These are phyloP conservation scores for Xylaria hypoxylon DNA, from an alignment of 2,329 filamentous ascomycete genomes.

Conservation along the genomic window DNA sequence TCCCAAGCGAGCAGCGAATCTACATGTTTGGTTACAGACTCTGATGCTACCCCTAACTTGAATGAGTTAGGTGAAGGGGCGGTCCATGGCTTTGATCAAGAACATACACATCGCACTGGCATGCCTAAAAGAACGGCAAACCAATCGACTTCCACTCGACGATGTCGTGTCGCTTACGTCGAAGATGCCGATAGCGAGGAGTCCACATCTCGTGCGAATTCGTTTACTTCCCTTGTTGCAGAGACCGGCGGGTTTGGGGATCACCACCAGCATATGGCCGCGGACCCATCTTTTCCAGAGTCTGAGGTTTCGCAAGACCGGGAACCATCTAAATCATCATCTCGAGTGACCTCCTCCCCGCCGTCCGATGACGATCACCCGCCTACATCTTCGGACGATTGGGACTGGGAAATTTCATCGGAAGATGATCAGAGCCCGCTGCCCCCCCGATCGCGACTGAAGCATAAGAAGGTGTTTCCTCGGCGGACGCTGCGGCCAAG, in stretches of 20 bases:
- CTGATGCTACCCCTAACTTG: too few relatives aligned
- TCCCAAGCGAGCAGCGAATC: neutral
- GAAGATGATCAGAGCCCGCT: neutral
- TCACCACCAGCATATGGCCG: neutral
- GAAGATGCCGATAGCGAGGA: constrained; percentile 20
- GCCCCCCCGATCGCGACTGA: neutral
- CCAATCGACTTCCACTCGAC: neutral
- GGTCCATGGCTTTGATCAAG: neutral
- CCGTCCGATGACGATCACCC: too few relatives aligned
- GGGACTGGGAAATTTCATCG: neutral
- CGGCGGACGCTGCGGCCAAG: neutral
- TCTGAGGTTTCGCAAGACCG: too few relatives aligned
- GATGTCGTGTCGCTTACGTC: constrained; percentile 1
- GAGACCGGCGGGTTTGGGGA: neutral
- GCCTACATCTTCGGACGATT: too few relatives aligned
- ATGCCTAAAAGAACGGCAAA: neutral
- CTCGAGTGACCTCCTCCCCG: too few relatives aligned
- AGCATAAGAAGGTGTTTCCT: neutral
- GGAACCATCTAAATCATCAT: too few relatives aligned
- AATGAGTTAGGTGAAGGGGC: too few relatives aligned
- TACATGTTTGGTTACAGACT: too few relatives aligned
- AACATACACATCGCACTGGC: neutral
- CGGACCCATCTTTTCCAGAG: too few relatives aligned
- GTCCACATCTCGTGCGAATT: neutral
- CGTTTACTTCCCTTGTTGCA: neutral